Base-by-base conservation (phyloP, 139 green algal genomes). In the Desmodesmus armatus region DNA sequence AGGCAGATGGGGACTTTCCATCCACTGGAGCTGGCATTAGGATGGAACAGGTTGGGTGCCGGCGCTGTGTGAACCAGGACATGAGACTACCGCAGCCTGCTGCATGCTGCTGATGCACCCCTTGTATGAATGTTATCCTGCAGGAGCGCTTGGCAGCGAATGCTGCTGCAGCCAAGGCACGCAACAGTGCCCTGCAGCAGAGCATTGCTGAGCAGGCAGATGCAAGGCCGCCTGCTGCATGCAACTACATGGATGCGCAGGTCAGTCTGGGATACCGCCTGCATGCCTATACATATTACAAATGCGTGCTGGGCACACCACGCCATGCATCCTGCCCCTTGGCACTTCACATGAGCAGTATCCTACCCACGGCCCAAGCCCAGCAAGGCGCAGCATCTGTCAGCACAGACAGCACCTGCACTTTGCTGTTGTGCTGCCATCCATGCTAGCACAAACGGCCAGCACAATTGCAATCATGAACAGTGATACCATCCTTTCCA, bases 141-240 rank as follows among this genome's bases (percentile, higher is more conserved):
- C 76, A 82, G 76, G 27, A 53, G 13, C 27, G 44, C 37, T 25
- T 73, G 19, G 55, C 55, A 21, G 62, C 37, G 27, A 37, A 41
- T 29, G 76, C 76, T 29, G 76, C 53, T 27, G 76, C 76, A 21
- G 25, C 76, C 3, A 53, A 55, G 55, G 53, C 25, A 25, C 55
- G 76, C 37, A 82, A 82, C 37, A 55, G 23, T n/a, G 55, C 40
- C 55, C 55, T 82, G 27, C 37, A 72, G 40, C 55, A 41, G 51
- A 31, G 29, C 11, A 9, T 72, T 25, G 31, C 51, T 33, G 33
- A 21, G 31, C 35, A 55, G 23, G 21, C 17, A 37, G 51, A 35
- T 69, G 74, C 47, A 37, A 31, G 49, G 33, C 35, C 27, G 51
- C 7, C 74, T 43, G 49, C 74, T n/a, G 74, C 49, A 67, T n/a